Base-by-base conservation (phyloP, 192 early-diverging fungal genomes). In the Coemansia sp. region DNA sequence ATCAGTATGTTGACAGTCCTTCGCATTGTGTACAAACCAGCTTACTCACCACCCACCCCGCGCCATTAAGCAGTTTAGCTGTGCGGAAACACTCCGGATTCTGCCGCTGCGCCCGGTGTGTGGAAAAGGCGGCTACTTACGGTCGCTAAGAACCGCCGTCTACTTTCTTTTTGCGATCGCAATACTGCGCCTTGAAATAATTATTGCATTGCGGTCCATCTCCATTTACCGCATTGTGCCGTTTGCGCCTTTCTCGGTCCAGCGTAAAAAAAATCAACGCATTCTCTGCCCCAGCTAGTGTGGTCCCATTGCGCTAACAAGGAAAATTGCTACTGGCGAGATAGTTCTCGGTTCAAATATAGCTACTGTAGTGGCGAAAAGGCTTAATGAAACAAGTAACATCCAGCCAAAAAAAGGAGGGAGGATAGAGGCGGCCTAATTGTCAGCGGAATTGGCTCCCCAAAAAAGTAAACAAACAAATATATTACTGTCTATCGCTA, bases 351-450 rank as follows among this genome's bases (percentile, higher is more conserved):
- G 6, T 36, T 59, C 20, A 34, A 59, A 59, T 59, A 59, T 20
- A 59, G 5, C 57, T 59, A 59, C 57, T 59, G 57, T 34, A 59
- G 57, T 59, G 57, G 35, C 35, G 57, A 16, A 15, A 11, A 26
- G 57, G 57, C 57, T 59, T 59, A 59, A 59, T 59, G 57, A 59
- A 59, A 59, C 30, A 35, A 59, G 57, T 59, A 59, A 26, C 57
- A 59, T 34, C 57, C 30, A 34, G 30, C 23, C 6, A 56, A 34
- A 33, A 18, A 30, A 30, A 30, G 30, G 30, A 30, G 30, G 30
- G 30, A 30, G 20, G 55, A 49, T 8, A 6, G 55, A 49, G 46
- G 7, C 20, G 51, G 16, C 23, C 20, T 4, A 53, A 26, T 53
- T 53, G 21, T 26, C 51, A 26, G 51, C 24, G 16, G 24, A 26